Evolutionary conservation across 2,329 filamentous ascomycete genomes (phyloP).

Genomic region (Diaporthe sp.): DNA sequence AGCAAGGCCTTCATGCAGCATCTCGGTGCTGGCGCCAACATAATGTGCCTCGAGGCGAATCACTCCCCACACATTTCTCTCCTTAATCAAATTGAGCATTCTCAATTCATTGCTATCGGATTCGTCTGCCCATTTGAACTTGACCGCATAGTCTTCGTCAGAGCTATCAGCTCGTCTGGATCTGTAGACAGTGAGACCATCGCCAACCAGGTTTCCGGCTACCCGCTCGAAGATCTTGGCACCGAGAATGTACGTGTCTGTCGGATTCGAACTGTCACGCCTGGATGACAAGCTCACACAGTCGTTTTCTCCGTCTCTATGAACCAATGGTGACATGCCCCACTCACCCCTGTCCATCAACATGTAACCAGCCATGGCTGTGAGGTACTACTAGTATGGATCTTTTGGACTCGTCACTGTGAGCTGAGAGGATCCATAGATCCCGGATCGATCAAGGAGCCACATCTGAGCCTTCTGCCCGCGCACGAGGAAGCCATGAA

Average conservation of each 20-base stretch:
- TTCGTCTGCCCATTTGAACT: slow-evolving; percentile 1
- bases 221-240: slow-evolving; percentile 6
- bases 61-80: not conserved
- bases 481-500: not conserved
- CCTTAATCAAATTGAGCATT: not conserved
- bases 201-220: not conserved
- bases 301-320: not conserved
- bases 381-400: not conserved
- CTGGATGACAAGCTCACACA: not conserved
- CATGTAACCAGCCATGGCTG: not conserved
- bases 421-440: not conserved
- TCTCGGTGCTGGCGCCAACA: not conserved
- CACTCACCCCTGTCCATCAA: not conserved
- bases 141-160: not conserved
- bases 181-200: slow-evolving; percentile 15
- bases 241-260: not conserved
- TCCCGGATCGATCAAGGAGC: slow-evolving; percentile 1
- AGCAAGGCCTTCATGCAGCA: not conserved
- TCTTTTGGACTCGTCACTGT: not conserved
- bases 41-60: slow-evolving; percentile 6
- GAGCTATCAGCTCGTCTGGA: not conserved
- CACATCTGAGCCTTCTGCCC: not conserved
- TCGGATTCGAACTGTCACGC: not conserved
- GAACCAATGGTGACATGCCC: not conserved
- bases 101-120: not conserved